phyloP scores from a whole-genome alignment of 257 asterid genomes.

The Penstemon newberryi region DNA sequence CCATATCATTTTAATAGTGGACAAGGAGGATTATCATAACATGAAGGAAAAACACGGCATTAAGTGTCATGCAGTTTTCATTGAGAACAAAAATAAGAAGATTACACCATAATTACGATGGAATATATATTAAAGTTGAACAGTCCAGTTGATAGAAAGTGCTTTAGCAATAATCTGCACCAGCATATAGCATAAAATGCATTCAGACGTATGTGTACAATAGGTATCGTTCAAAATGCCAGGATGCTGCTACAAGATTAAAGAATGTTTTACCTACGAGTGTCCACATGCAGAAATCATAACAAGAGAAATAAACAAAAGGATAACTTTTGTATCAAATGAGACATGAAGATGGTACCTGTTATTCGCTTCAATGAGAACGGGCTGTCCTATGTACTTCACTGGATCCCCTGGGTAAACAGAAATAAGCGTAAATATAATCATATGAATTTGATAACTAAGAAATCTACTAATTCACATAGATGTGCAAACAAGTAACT shows the following conservation, averaged over 20 bases:
- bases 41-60: neutral
- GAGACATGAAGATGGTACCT: conserved; percentile 50
- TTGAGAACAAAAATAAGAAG: conserved; percentile 11
- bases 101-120: conserved; percentile 13
- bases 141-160: neutral
- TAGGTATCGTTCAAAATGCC: neutral
- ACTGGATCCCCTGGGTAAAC: conserved; percentile 81
- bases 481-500: neutral
- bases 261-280: neutral
- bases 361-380: conserved; percentile 57
- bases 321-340: conserved; percentile 16
- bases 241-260: neutral
- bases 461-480: conserved; percentile 6
- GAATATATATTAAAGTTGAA: conserved; percentile 19
- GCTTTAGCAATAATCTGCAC: conserved; percentile 20
- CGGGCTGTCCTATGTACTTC: conserved; percentile 78
- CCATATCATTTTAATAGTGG: conserved; percentile 17
- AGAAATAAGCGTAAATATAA: conserved; percentile 31
- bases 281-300: neutral
- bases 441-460: conserved; percentile 18
- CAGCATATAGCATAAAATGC: conserved; percentile 3
- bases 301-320: conserved; percentile 12
- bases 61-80: conserved; percentile 19
- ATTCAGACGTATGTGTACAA: neutral
- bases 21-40: conserved; percentile 15